A percentile compares a stretch with the other conserved stretches of the same genome.
Evolutionary conservation across 1,284 basidiomycete species (phyloP).

Genomic region (Pterula multifida): DNA sequence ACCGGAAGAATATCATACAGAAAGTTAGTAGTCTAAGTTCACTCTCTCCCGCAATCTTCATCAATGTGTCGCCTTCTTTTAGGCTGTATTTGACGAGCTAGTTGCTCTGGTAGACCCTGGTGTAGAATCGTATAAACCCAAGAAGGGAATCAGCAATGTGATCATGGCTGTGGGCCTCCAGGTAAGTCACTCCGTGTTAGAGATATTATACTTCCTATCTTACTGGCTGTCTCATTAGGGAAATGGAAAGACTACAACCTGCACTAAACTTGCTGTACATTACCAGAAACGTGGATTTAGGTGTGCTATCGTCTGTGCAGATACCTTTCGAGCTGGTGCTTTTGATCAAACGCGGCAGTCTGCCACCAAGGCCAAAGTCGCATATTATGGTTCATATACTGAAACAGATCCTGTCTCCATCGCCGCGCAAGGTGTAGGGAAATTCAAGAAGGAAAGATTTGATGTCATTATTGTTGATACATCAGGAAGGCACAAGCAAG

Average conservation of each 20-base stretch:
- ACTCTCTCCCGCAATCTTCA: conserved; percentile 3
- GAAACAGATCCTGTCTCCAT: conserved; percentile 97
- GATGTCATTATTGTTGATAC: conserved; percentile 99
- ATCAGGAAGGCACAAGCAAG: conserved; percentile 94
- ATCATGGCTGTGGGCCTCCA: conserved; percentile 97
- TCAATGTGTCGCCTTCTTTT: conserved; percentile 8
- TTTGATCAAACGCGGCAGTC: conserved; percentile 96
- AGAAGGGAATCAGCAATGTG: conserved; percentile 90
- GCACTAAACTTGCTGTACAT: conserved; percentile 94
- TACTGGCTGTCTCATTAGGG: conserved; percentile 61
- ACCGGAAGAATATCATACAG: conserved; percentile 80
- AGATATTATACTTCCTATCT: conserved; percentile 6
- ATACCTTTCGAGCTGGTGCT: conserved; percentile 98
- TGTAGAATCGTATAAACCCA: conserved; percentile 90
- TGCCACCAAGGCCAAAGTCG: conserved; percentile 96
- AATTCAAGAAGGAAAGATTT: conserved; percentile 97
- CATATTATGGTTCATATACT: conserved; percentile 98
- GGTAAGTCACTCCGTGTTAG: conserved; percentile 27
- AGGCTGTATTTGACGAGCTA: conserved; percentile 97
- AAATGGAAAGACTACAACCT: conserved; percentile 97
- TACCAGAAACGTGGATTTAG: conserved; percentile 97
- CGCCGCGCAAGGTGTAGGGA: conserved; percentile 87
- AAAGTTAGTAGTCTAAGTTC: conserved; percentile 41
- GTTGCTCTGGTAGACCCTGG: conserved; percentile 92
- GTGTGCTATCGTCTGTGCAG: conserved; percentile 97